Evolutionary conservation across 2,329 filamentous ascomycete genomes (phyloP), one percentile per base, ranked within the genome.

Genomic region (Pestalotiopsis sp.): DNA sequence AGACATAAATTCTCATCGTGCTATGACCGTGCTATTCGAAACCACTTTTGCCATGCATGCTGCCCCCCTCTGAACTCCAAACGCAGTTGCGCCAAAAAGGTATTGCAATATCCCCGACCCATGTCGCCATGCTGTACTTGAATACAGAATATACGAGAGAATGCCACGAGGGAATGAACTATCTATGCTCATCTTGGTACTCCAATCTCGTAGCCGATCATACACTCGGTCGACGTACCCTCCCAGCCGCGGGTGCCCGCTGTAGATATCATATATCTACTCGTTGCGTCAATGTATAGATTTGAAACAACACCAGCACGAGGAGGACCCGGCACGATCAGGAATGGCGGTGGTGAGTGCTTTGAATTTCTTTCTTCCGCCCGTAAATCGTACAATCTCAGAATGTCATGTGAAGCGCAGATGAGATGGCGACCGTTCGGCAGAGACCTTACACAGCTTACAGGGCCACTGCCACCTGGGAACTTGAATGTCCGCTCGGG

Each of bases 211-310:
- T 99, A 99, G 17, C 96, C 96, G 67, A 99, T 89, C 70, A 99
- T 80, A 0, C 96, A 94, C 82, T 99, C 96, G 0, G 96, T 98
- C 45, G 88, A 91, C 23, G 88, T 90, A 1, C 96, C 96, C 79
- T 98, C 96, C 96, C 96, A 99, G 0, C 96, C 96, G 71, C 96
- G 85, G 71, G 96, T 98, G 0, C 96, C 96, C 4, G 93, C 95
- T 0, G 94, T 93, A 2, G 93, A 95, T 41, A 99, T 88, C 92
- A 99, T 95, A 77, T 95, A 98, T 20, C 90, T 87, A 78, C 93
- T 95, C 0, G 93, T 93, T 4, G 93, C 93, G 78, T 99, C 96
- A 61, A 98, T 86, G 76, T 95, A 96, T 11, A 98, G 83, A 70
- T 92, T 90, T 0, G 92, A 93, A 57, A 98, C 95, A 57, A 97